These are phyloP conservation scores for Myriosclerotinia duriaeana DNA, from an alignment of 2,329 filamentous ascomycete genomes.

Conservation along the genomic window DNA sequence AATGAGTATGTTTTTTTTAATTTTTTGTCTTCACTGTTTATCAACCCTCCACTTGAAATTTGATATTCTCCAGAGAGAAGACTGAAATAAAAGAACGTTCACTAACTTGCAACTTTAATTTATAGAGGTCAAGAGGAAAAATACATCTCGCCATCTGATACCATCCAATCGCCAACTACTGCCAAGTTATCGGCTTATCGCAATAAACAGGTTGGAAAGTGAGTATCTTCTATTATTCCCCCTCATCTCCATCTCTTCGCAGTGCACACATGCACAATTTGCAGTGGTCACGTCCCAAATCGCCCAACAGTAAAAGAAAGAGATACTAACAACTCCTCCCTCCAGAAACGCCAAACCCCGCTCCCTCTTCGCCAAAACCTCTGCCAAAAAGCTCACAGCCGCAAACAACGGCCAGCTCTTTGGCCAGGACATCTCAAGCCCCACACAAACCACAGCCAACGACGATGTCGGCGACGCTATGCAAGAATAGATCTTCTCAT, in stretches of 20 bases:
- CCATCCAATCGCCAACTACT: constrained; percentile 83
- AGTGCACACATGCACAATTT: not conserved
- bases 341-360: constrained; percentile 59
- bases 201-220: constrained; percentile 76
- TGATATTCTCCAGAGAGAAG: not conserved
- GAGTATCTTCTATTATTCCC: constrained; percentile 46
- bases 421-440: constrained; percentile 26
- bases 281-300: not conserved
- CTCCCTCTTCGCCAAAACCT: constrained; percentile 66
- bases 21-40: not conserved
- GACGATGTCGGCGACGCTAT: constrained; percentile 8
- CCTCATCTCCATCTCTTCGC: not conserved
- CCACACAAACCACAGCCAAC: constrained; percentile 1
- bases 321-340: constrained; percentile 35
- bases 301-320: not conserved
- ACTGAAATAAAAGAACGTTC: not conserved
- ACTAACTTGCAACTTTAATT: constrained; percentile 2
- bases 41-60: not conserved
- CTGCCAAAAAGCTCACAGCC: constrained; percentile 57
- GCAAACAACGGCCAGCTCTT: constrained; percentile 31
- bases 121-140: constrained; percentile 34
- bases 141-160: constrained; percentile 83
- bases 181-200: constrained; percentile 79
- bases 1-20: constrained; percentile 54
- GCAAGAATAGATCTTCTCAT: constrained; percentile 15